phyloP scores from a whole-genome alignment of 2,329 filamentous ascomycete species.

The Gremmenia infestans region DNA sequence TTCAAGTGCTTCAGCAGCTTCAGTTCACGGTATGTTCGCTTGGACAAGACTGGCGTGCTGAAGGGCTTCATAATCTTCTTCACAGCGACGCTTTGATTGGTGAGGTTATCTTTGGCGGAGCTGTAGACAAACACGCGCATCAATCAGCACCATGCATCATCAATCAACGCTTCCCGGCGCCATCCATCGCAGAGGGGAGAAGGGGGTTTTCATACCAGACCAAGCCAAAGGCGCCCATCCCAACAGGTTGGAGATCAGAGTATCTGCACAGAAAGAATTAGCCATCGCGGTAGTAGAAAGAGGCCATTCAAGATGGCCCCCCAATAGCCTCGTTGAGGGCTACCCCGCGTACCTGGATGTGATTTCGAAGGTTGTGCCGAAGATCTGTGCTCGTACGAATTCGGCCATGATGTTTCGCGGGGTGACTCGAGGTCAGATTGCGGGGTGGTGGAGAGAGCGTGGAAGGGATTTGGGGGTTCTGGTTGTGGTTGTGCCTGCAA shows the following conservation, averaged over 20 bases:
- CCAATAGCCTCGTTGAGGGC: neutral
- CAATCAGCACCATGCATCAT: slow-evolving; percentile 3
- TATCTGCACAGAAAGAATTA: slow-evolving; percentile 55
- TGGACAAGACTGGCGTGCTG: slow-evolving; percentile 96
- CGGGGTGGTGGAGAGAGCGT: neutral
- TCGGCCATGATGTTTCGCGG: slow-evolving; percentile 73
- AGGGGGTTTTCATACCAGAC: slow-evolving; percentile 67
- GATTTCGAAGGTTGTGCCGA: slow-evolving; percentile 99
- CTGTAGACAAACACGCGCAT: slow-evolving; percentile 42
- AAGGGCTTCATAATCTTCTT: slow-evolving; percentile 99
- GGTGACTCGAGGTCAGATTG: neutral
- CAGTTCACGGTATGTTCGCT: slow-evolving; percentile 94
- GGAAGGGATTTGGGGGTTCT: neutral
- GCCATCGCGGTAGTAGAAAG: slow-evolving; percentile 12
- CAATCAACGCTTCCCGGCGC: neutral
- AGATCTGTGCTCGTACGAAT: slow-evolving; percentile 98
- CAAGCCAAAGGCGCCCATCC: slow-evolving; percentile 97
- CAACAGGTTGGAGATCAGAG: slow-evolving; percentile 95
- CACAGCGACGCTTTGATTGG: slow-evolving; percentile 91
- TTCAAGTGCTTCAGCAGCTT: slow-evolving; percentile 95
- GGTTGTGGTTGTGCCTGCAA: no score
- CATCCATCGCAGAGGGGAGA: neutral
- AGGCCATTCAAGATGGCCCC: slow-evolving; percentile 3
- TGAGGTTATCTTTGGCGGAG: slow-evolving; percentile 96
- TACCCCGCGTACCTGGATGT: slow-evolving; percentile 72